These are phyloP conservation scores for Extremus antarcticus DNA, from an alignment of 495 filamentous ascomycete genomes.

Conservation along the genomic window DNA sequence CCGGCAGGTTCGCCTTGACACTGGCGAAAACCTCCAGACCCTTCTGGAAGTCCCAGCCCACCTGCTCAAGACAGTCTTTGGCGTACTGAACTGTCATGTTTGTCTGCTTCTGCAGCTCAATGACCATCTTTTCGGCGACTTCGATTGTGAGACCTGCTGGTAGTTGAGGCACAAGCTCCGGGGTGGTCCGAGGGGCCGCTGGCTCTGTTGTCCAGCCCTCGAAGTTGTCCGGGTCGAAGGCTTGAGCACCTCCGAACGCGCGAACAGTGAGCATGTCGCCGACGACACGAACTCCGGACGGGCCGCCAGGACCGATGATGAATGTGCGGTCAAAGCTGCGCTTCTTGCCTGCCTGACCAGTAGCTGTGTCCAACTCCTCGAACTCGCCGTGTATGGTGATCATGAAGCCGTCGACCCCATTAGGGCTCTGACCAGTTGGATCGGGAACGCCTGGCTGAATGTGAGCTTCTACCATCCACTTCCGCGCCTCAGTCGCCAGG, in stretches of 20 bases:
- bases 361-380: conserved; percentile 54
- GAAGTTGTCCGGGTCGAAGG: conserved; percentile 43
- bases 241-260: conserved; percentile 50
- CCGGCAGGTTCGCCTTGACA: conserved; percentile 29
- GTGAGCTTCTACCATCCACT: conserved; percentile 77
- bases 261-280: conserved; percentile 68
- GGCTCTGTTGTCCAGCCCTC: conserved; percentile 8
- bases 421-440: conserved; percentile 48
- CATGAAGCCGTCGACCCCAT: conserved; percentile 64
- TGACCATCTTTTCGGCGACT: conserved; percentile 44
- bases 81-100: conserved; percentile 64
- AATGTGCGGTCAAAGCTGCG: conserved; percentile 83
- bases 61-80: conserved; percentile 56
- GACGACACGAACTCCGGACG: conserved; percentile 59
- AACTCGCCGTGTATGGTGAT: conserved; percentile 76
- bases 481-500: conserved; percentile 45
- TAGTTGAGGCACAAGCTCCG: conserved; percentile 3
- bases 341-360: conserved; percentile 40
- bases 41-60: conserved; percentile 60
- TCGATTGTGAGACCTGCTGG: conserved; percentile 14
- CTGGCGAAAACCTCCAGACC: conserved; percentile 58
- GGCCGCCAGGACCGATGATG: conserved; percentile 64
- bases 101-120: conserved; percentile 55
- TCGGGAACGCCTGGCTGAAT: conserved; percentile 62
- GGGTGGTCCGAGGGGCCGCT: conserved; percentile 12